These are phyloP conservation scores for Limonium bicolor DNA, from an alignment of 148 eudicot species.

Conservation along the genomic window DNA sequence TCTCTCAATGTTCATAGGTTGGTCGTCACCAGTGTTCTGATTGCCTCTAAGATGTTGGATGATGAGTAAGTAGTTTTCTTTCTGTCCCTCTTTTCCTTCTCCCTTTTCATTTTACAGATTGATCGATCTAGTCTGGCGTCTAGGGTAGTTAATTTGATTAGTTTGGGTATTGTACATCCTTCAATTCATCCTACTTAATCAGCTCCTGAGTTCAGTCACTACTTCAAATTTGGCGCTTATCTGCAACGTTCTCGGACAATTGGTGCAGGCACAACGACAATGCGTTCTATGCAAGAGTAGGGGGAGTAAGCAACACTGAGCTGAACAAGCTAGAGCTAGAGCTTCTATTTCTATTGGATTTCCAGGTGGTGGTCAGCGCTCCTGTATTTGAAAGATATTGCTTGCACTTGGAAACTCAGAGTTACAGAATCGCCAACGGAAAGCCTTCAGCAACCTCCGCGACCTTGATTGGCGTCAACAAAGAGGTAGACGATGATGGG, in stretches of 20 bases:
- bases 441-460: no score
- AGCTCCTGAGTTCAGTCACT: no score
- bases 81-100: background rate
- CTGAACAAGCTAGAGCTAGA: constrained; percentile 76
- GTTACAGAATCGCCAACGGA: no score
- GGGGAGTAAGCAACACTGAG: constrained; percentile 77
- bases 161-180: background rate
- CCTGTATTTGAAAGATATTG: constrained; percentile 79
- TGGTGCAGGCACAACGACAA: constrained; percentile 70
- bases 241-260: no score
- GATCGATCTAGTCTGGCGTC: background rate
- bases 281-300: constrained; percentile 79
- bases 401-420: constrained; percentile 64
- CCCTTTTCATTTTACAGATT: background rate
- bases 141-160: background rate
- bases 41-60: constrained; percentile 83
- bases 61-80: constrained; percentile 44
- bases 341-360: constrained; percentile 67
- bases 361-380: constrained; percentile 46
- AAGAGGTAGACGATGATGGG: no score
- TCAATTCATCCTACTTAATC: background rate
- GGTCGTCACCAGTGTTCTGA: constrained; percentile 65
- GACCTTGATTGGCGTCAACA: no score
- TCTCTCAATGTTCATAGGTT: constrained; percentile 82
- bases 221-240: no score